Evolutionary conservation across 176 grass and related monocot species (phyloP).

Genomic region (Carex parvula): DNA sequence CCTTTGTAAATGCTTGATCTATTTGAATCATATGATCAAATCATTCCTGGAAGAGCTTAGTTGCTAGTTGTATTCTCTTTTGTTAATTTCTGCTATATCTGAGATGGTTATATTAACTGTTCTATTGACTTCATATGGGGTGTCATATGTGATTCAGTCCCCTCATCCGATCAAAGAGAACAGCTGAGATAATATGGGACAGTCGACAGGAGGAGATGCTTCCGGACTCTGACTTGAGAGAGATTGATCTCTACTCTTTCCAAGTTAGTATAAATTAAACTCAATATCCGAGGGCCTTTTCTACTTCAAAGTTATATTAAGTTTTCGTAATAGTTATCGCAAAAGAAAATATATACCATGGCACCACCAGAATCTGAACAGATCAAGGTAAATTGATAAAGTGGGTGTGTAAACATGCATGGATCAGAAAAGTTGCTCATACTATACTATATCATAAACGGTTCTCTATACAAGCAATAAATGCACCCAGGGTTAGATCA

Average conservation of each 20-base stretch:
- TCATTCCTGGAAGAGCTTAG: background rate
- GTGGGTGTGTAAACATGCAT: background rate
- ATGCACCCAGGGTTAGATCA: background rate
- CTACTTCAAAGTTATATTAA: no score
- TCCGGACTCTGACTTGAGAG: conserved; percentile 64
- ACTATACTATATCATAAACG: background rate
- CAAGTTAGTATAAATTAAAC: conserved; percentile 35
- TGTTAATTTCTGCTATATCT: background rate
- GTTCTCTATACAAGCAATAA: background rate
- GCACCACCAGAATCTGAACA: background rate
- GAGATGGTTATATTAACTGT: conserved; percentile 9
- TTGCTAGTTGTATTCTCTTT: background rate
- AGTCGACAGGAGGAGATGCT: conserved; percentile 49
- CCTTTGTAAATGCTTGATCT: background rate
- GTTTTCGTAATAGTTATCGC: conserved; percentile 1
- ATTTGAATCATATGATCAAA: background rate
- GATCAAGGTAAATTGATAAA: background rate
- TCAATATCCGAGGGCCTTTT: background rate
- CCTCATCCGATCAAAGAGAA: conserved; percentile 68
- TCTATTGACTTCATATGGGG: conserved; percentile 14
- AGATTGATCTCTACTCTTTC: conserved; percentile 95
- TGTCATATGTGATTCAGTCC: conserved; percentile 41
- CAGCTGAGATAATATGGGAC: conserved; percentile 89
- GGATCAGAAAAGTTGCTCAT: conserved; percentile 1
- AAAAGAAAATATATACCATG: background rate